A percentile compares a stretch with the other conserved stretches of the same genome.
These are phyloP conservation scores for Calvatia gigantea DNA, from an alignment of 768 basidiomycete genomes.

Conservation along the genomic window DNA sequence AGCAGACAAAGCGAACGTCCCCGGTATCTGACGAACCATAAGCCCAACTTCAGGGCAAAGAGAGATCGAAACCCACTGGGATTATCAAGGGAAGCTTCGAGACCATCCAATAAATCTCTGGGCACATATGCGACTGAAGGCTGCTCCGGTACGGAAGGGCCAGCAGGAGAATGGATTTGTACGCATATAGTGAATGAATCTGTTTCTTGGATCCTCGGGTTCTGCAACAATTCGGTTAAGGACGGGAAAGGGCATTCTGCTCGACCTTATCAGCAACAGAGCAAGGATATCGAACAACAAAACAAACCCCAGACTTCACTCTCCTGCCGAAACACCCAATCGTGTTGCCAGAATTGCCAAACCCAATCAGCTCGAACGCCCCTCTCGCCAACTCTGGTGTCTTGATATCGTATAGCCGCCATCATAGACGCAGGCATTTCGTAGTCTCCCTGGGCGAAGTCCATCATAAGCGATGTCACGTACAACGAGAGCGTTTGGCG, in stretches of 20 bases:
- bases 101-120: slow-evolving; percentile 59
- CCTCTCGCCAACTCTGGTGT: slow-evolving; percentile 55
- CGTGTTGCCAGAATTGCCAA: slow-evolving; percentile 70
- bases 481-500: slow-evolving; percentile 54
- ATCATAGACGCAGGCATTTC: slow-evolving; percentile 66
- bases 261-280: background rate
- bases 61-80: slow-evolving; percentile 40
- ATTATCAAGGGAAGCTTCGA: slow-evolving; percentile 72
- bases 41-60: background rate
- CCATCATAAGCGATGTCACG: slow-evolving; percentile 62
- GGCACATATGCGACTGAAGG: slow-evolving; percentile 66
- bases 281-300: background rate
- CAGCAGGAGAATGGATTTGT: slow-evolving; percentile 64
- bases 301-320: slow-evolving; percentile 71
- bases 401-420: slow-evolving; percentile 66
- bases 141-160: slow-evolving; percentile 60
- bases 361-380: slow-evolving; percentile 68
- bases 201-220: slow-evolving; percentile 50
- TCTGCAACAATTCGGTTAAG: slow-evolving; percentile 57
- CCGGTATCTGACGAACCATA: slow-evolving; percentile 50
- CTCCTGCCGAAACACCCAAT: slow-evolving; percentile 68
- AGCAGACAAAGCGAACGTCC: slow-evolving; percentile 72
- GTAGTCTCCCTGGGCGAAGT: slow-evolving; percentile 56
- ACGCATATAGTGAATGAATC: slow-evolving; percentile 74
- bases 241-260: slow-evolving; percentile 63